phyloP scores from a whole-genome alignment of 2,329 filamentous ascomycete genomes.

The Dothideomycetes sp. region DNA sequence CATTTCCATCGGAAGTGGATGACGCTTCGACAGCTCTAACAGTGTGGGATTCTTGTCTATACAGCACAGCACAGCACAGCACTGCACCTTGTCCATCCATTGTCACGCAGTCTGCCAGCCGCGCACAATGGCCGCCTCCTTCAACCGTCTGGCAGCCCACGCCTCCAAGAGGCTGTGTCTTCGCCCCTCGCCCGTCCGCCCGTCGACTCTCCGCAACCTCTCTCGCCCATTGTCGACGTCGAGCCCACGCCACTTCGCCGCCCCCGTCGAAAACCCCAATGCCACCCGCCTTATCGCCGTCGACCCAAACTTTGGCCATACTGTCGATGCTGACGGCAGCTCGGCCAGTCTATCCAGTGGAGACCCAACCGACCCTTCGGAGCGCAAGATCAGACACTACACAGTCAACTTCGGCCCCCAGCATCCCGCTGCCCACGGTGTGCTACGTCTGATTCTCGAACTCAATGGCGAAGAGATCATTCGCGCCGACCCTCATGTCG shows the following conservation, averaged over 20 bases:
- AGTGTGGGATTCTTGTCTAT: no score
- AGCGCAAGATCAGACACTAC: constrained; percentile 93
- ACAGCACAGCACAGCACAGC: no score
- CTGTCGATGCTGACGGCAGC: constrained; percentile 32
- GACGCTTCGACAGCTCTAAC: no score
- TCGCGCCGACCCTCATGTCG: constrained; percentile 92
- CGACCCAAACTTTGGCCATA: constrained; percentile 50
- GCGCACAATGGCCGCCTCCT: constrained; percentile 54
- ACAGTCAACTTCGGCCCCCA: constrained; percentile 99
- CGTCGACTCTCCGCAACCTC: constrained; percentile 21
- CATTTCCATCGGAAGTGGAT: no score
- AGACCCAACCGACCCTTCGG: constrained; percentile 37
- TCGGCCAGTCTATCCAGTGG: constrained; percentile 32
- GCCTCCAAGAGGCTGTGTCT: constrained; percentile 58
- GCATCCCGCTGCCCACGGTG: constrained; percentile 95
- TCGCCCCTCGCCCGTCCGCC: constrained; percentile 36
- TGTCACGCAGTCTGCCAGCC: constrained; percentile 1
- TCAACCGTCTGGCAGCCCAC: constrained; percentile 63
- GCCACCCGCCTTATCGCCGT: constrained; percentile 55
- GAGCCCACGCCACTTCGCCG: constrained; percentile 50
- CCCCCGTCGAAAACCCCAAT: constrained; percentile 35
- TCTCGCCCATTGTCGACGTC: constrained; percentile 57
- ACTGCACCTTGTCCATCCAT: constrained; percentile 9
- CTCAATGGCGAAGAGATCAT: constrained; percentile 97
- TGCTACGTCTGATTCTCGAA: constrained; percentile 93